Percentiles rank a stretch among this genome's conserved stretches.
These are phyloP conservation scores for Suillus lakei DNA, from an alignment of 768 basidiomycete genomes.

Conservation along the genomic window DNA sequence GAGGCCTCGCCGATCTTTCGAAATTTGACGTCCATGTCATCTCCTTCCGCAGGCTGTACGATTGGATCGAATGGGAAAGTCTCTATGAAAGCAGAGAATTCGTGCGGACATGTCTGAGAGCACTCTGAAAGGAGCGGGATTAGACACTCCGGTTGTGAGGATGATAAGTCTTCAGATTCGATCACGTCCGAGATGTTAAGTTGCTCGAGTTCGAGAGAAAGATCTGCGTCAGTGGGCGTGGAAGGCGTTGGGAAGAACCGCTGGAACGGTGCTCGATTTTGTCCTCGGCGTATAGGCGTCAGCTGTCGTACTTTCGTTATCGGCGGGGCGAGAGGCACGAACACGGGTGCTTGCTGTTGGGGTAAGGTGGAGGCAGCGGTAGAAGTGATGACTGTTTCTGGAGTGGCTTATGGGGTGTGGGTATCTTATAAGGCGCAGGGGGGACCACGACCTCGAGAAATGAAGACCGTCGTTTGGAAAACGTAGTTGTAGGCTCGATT, in stretches of 20 bases:
- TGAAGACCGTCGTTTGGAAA: slow-evolving; percentile 17
- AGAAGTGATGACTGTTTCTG: slow-evolving; percentile 8
- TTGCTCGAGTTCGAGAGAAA: slow-evolving; percentile 35
- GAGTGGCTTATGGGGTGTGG: slow-evolving; percentile 16
- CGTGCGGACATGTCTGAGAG: slow-evolving; percentile 66
- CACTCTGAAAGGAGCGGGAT: slow-evolving; percentile 73
- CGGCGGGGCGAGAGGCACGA: slow-evolving; percentile 24
- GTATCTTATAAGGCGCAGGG: slow-evolving; percentile 26
- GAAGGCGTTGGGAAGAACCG: slow-evolving; percentile 59
- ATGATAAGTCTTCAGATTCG: slow-evolving; percentile 51
- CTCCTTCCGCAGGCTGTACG: slow-evolving; percentile 41
- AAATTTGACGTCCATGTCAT: slow-evolving; percentile 48
- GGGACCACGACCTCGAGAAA: slow-evolving; percentile 51
- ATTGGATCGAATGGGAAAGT: slow-evolving; percentile 78
- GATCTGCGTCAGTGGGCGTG: slow-evolving; percentile 55
- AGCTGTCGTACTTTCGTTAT: slow-evolving; percentile 58
- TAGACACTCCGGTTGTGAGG: slow-evolving; percentile 56
- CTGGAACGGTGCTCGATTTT: slow-evolving; percentile 38
- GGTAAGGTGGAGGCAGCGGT: slow-evolving; percentile 4
- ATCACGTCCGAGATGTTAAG: slow-evolving; percentile 53
- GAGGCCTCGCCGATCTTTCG: slow-evolving; percentile 95
- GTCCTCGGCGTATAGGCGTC: slow-evolving; percentile 64
- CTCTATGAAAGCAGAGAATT: slow-evolving; percentile 84
- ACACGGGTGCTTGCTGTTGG: slow-evolving; percentile 8
- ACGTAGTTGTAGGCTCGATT: slow-evolving; percentile 3